Base-by-base conservation (phyloP, 2,329 filamentous ascomycete species). In the Colletotrichum liaoningense region DNA sequence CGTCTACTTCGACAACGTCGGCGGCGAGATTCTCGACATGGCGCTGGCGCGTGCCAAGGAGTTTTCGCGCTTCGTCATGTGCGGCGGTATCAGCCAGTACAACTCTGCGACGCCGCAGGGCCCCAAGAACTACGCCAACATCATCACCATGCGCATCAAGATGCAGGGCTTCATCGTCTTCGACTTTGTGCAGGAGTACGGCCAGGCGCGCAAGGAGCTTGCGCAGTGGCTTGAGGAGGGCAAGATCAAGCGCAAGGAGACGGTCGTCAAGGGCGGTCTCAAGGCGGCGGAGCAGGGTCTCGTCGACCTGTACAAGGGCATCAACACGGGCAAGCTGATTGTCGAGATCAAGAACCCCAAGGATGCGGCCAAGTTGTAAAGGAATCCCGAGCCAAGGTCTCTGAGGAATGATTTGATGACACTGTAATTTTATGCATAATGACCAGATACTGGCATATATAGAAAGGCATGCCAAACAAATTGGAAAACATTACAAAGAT, bases 121-220 rank as follows among this genome's bases (percentile, higher is more conserved):
- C 1, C 89, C 89, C 62, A 88, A 85, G 82, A 88, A 90, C 79
- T 87, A 89, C 78, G 80, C 82, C 63, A 87, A 86, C 81, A 84
- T 89, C 66, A 83, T 89, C 56, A 80, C 83, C 6, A 89, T 89
- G 86, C 83, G 89, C 73, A 88, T 91, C 78, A 87, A 84, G 66
- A 90, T 94, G 86, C 87, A 93, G 83, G 92, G 92, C 0, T 95
- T 95, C 82, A 92, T 95, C 74, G 88, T 94, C 62, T 89, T 93
- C 68, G 93, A 95, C 80, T 94, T 88, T 78, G 82, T 81, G 5
- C 83, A 88, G 65, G 86, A 92, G 78, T 93, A 88, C 79, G 79
- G 86, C 0, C 80, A 83, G 55, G 93, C 92, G 1, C 83, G 88
- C 76, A 84, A 88, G 79, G 87, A 94, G 77, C 83, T 95, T 16